Evolutionary conservation across 768 basidiomycete species (phyloP).

Genomic region (Mycena alexandri): DNA sequence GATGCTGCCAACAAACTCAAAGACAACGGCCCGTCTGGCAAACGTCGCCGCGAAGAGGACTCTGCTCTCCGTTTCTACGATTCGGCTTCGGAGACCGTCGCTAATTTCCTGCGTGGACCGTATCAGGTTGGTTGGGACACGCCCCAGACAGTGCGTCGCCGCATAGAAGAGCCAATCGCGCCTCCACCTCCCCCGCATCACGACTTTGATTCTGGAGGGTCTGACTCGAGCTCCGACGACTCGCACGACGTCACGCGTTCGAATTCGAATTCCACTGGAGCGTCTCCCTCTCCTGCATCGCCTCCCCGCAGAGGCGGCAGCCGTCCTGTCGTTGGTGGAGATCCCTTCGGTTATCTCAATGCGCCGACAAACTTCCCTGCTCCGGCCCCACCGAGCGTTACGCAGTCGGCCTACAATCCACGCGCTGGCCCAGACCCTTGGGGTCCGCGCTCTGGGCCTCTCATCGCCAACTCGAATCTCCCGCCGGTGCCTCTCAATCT

Average conservation of each 20-base stretch:
- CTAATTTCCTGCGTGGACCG: slow-evolving; percentile 61
- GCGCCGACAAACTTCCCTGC: slow-evolving; percentile 47
- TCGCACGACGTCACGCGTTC: neutral
- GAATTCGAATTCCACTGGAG: slow-evolving; percentile 42
- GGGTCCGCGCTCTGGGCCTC: slow-evolving; percentile 44
- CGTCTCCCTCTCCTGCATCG: slow-evolving; percentile 42
- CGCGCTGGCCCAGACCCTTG: slow-evolving; percentile 53
- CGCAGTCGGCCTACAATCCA: slow-evolving; percentile 51
- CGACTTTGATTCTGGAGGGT: slow-evolving; percentile 11
- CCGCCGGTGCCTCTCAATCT: slow-evolving; percentile 51
- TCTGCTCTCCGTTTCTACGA: slow-evolving; percentile 64
- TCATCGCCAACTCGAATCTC: slow-evolving; percentile 46
- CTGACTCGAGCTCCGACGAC: slow-evolving; percentile 30
- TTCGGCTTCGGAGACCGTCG: slow-evolving; percentile 67
- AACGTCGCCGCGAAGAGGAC: slow-evolving; percentile 72
- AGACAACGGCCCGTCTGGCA: slow-evolving; percentile 46
- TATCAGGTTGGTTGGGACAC: slow-evolving; percentile 40
- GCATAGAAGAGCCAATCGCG: slow-evolving; percentile 44
- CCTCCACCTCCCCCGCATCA: slow-evolving; percentile 8
- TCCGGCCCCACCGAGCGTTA: slow-evolving; percentile 45
- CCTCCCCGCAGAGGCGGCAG: slow-evolving; percentile 22
- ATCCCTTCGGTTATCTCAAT: slow-evolving; percentile 75
- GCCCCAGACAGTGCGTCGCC: slow-evolving; percentile 51
- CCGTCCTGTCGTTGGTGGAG: slow-evolving; percentile 47
- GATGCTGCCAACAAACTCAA: slow-evolving; percentile 50